A percentile compares a stretch with the other conserved stretches of the same genome.
Evolutionary conservation across 257 asterid genomes (phyloP).

Genomic region (Solanum ossicruentum): DNA sequence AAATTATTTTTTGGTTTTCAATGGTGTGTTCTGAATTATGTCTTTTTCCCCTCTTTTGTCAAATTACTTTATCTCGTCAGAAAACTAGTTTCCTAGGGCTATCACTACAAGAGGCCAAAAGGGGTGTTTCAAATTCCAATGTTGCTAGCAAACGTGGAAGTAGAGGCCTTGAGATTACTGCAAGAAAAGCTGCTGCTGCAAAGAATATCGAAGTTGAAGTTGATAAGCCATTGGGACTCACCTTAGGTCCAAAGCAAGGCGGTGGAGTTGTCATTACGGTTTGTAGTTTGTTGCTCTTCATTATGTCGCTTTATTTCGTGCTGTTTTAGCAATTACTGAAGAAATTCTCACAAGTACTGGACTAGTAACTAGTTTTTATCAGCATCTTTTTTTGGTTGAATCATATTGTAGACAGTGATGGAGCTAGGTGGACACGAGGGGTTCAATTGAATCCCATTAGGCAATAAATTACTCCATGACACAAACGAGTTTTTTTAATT

Average conservation of each 20-base stretch:
- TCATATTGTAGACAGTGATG: not conserved
- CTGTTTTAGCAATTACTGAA: not conserved
- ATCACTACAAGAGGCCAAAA: conserved; percentile 52
- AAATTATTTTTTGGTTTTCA: not conserved
- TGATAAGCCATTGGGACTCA: conserved; percentile 93
- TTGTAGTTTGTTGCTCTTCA: conserved; percentile 5
- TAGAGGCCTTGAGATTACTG: conserved; percentile 41
- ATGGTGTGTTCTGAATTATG: not conserved
- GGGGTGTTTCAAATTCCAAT: conserved; percentile 26
- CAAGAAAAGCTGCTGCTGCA: conserved; percentile 57
- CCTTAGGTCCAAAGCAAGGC: conserved; percentile 75
- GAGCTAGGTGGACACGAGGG: not conserved
- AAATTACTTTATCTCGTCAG: conserved; percentile 9
- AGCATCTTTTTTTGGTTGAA: not conserved
- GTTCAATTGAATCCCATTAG: not conserved
- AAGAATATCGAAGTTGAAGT: conserved; percentile 92
- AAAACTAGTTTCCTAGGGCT: conserved; percentile 64
- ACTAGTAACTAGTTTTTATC: not conserved
- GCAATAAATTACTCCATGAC: not conserved
- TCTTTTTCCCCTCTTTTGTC: not conserved
- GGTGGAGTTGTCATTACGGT: conserved; percentile 94
- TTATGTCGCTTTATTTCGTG: not conserved
- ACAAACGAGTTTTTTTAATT: not conserved
- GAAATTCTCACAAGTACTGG: not conserved
- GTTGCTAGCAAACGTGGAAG: not conserved